These are phyloP conservation scores for Mycosphaerella arachidis DNA, from an alignment of 2,329 filamentous ascomycete species.

Conservation along the genomic window DNA sequence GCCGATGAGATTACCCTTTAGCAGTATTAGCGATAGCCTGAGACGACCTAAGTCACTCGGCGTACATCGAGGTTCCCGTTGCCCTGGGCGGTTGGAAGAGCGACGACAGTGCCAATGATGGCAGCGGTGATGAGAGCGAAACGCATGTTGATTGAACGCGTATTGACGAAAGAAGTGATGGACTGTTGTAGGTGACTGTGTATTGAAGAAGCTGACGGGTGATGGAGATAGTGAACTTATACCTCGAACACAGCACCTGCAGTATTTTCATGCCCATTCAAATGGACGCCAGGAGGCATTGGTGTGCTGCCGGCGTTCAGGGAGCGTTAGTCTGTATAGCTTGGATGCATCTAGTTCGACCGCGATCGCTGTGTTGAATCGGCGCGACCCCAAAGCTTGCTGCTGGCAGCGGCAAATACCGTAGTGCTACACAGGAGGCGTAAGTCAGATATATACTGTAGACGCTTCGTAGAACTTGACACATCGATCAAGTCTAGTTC, in stretches of 20 bases:
- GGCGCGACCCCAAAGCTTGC: neutral
- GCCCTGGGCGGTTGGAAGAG: conserved; percentile 10
- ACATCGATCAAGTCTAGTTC: no score
- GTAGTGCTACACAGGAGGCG: neutral
- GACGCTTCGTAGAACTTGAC: no score
- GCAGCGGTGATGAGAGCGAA: conserved; percentile 15
- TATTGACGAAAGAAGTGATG: neutral
- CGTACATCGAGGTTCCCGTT: conserved; percentile 5
- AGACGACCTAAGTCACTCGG: neutral
- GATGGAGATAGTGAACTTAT: neutral
- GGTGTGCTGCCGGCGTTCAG: neutral
- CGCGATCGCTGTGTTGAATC: neutral
- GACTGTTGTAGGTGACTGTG: neutral
- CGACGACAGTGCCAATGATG: conserved; percentile 15
- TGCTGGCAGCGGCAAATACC: neutral
- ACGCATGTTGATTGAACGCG: conserved; percentile 10
- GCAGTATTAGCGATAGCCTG: neutral
- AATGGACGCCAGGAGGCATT: neutral
- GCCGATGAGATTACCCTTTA: neutral
- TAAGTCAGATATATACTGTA: no score
- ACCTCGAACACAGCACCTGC: neutral
- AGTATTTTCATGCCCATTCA: neutral
- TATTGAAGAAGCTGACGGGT: neutral
- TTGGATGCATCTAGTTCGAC: neutral
- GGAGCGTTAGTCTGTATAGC: neutral